Percentiles rank a stretch among this genome's conserved stretches.
These are phyloP conservation scores for Kewa caespitosa DNA, from an alignment of 179 eudicot species.

Conservation along the genomic window DNA sequence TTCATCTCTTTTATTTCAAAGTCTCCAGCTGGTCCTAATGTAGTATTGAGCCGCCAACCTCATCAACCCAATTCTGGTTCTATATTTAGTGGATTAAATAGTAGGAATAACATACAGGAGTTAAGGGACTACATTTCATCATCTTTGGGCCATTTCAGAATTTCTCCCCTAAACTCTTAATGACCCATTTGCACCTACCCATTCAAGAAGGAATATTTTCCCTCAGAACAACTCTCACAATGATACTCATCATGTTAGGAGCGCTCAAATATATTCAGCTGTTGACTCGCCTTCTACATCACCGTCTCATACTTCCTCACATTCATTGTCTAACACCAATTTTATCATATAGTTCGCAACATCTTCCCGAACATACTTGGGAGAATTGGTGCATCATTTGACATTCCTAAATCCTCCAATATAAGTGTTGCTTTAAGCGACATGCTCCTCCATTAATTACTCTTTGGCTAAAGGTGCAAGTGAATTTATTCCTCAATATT, in stretches of 20 bases:
- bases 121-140: too few species aligned
- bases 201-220: too few species aligned
- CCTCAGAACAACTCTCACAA: too few species aligned
- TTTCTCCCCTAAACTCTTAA: too few species aligned
- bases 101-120: too few species aligned
- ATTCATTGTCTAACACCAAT: slow-evolving; percentile 5
- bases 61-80: too few species aligned
- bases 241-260: background rate
- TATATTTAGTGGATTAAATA: too few species aligned
- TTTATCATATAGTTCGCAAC: background rate
- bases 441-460: background rate
- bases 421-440: slow-evolving; percentile 14
- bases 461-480: slow-evolving; percentile 9
- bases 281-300: background rate
- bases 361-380: background rate
- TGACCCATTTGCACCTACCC: too few species aligned
- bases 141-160: too few species aligned
- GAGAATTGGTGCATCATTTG: background rate
- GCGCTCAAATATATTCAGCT: background rate
- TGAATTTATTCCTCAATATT: slow-evolving; percentile 3
- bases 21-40: too few species aligned
- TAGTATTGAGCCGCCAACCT: too few species aligned
- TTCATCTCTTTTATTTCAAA: too few species aligned
- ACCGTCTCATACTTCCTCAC: background rate
- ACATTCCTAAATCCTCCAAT: slow-evolving; percentile 23